Evolutionary conservation across 495 filamentous ascomycete genomes (phyloP).

Genomic region (Eremomyces bilateralis): DNA sequence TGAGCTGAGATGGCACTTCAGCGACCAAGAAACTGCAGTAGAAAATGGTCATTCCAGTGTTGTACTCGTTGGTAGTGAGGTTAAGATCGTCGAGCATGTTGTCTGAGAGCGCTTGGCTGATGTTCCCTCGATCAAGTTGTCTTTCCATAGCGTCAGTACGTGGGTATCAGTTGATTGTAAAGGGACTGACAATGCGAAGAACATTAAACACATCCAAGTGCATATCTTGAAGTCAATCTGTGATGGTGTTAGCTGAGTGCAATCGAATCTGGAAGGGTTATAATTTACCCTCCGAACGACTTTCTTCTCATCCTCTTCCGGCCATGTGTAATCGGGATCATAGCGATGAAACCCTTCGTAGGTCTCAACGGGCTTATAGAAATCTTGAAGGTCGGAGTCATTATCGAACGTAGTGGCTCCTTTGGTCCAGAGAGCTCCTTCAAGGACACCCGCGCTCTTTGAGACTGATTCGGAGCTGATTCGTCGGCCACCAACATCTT

Average conservation of each 20-base stretch:
- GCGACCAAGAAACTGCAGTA: conserved; percentile 40
- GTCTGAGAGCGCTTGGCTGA: conserved; percentile 48
- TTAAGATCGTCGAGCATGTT: conserved; percentile 40
- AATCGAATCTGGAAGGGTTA: conserved; percentile 16
- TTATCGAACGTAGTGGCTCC: no score
- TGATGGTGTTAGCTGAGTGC: conserved; percentile 10
- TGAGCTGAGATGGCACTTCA: conserved; percentile 51
- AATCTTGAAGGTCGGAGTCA: no score
- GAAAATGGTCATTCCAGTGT: conserved; percentile 57
- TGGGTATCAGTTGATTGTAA: no score
- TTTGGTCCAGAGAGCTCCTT: no score
- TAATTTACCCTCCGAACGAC: conserved; percentile 38
- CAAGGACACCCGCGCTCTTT: no score
- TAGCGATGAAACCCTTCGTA: conserved; percentile 59
- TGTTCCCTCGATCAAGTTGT: conserved; percentile 60
- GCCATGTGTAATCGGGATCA: conserved; percentile 53
- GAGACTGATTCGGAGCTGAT: no score
- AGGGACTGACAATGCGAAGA: conserved; percentile 73
- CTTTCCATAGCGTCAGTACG: no score
- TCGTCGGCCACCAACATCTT: no score
- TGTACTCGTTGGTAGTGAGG: conserved; percentile 55
- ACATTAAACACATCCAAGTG: conserved; percentile 50
- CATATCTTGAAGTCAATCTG: conserved; percentile 35
- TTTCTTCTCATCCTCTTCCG: conserved; percentile 41
- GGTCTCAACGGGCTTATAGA: conserved; percentile 29